These are phyloP conservation scores for Phalaenopsis equestris DNA, from an alignment of 106 monocot genomes.

Conservation along the genomic window DNA sequence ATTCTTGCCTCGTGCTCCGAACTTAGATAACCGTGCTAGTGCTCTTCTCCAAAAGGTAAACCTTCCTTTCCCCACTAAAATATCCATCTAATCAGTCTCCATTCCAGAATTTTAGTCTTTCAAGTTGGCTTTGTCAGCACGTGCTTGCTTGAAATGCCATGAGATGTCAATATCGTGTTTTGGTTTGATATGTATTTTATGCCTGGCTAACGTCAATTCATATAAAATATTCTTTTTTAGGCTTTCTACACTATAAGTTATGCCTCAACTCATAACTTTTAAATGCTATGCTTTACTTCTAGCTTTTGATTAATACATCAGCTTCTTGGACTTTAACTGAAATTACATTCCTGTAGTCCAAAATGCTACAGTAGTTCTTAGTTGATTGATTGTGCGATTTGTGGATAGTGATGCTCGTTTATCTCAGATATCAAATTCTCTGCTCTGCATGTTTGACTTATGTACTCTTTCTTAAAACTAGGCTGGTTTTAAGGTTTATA, in stretches of 20 bases:
- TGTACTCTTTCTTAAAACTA: too few species aligned
- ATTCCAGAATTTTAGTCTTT: background rate
- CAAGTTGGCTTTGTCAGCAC: background rate
- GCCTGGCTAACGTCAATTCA: background rate
- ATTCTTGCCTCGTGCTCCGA: conserved; percentile 95
- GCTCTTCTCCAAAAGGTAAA: conserved; percentile 89
- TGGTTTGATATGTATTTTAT: background rate
- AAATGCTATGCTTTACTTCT: too few species aligned
- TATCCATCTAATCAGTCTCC: background rate
- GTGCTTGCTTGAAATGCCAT: background rate
- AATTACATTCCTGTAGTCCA: too few species aligned
- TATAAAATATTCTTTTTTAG: too few species aligned
- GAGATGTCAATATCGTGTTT: background rate
- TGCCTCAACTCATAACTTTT: background rate
- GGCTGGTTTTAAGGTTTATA: too few species aligned
- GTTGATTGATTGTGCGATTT: too few species aligned
- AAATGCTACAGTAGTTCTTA: too few species aligned
- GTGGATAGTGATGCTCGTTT: too few species aligned
- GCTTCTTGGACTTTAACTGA: too few species aligned
- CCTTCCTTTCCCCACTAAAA: background rate
- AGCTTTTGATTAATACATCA: too few species aligned
- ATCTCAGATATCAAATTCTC: too few species aligned
- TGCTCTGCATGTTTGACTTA: too few species aligned
- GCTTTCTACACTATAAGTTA: background rate
- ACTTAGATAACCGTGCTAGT: conserved; percentile 90